Evolutionary conservation across 306 rosid genomes (phyloP), one percentile per base, ranked within the genome.

Genomic region (Gastrolobium bilobum): DNA sequence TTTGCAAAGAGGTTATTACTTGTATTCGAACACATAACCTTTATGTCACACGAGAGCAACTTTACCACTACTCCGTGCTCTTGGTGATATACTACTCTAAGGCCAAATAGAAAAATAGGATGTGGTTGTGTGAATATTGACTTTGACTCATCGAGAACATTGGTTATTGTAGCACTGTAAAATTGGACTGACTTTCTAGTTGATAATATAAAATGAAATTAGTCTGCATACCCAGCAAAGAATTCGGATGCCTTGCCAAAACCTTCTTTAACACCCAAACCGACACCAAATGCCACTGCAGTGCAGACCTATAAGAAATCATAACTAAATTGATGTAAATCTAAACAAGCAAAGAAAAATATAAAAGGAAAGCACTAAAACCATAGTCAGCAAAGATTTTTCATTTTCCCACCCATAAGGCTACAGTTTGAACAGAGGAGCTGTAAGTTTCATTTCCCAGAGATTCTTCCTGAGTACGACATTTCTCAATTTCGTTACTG

Each of bases 211-310:
- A 71, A 66, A 38, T 39, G 4, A 65, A 76, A 75, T 62, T 14
- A 76, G 20, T 59, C 62, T 2, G 30, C 91, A 66, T 92, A 95
- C 99, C 99, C 99, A 0, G 99, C 92, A 59, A 91, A 91, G 84
- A 92, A 95, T 75, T 95, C 98, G 0, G 97, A 57, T 29, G 97
- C 96, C 86, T 91, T 92, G 71, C 57, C 97, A 75, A 73, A 65
- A 31, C 98, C 99, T 2, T 91, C 98, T 80, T 84, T 91, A 31
- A 89, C 85, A 63, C 98, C 98, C 86, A 92, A 40, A 66, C 94
- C 94, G 33, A 91, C 44, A 34, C 99, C 99, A 85, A 95, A 95
- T 58, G 94, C 96, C 65, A 91, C 88, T 3, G 98, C 98, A 5
- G 91, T 15, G 46, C 86, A 46, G 33, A 95, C 92, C 99, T 95